phyloP scores from a whole-genome alignment of 352 stramenopile species.

The Blastocystis sp. region DNA sequence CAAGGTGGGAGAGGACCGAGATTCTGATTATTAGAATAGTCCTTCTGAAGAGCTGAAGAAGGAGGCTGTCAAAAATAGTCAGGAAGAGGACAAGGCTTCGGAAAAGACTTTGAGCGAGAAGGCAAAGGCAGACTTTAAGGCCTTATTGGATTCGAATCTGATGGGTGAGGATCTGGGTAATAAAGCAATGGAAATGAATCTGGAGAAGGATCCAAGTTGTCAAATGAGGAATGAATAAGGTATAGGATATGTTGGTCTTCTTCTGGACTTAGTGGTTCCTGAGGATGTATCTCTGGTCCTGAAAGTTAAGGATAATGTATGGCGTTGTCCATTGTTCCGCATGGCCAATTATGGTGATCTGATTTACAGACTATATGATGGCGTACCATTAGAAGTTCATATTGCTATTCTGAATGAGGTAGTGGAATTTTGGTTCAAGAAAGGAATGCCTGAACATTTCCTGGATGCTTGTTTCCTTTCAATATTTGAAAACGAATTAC shows the following conservation, averaged over 20 bases:
- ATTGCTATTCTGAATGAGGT: constrained; percentile 28
- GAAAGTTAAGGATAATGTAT: background rate
- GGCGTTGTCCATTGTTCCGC: constrained; percentile 1
- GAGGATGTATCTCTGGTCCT: background rate
- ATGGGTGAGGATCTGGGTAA: constrained; percentile 24
- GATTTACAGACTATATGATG: constrained; percentile 3
- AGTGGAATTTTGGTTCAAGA: constrained; percentile 5
- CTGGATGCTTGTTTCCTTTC: constrained; percentile 38
- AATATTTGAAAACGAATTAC: constrained; percentile 24
- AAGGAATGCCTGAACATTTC: background rate
- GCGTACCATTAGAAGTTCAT: background rate
- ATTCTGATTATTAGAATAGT: background rate
- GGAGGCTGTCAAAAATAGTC: background rate
- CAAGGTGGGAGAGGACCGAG: background rate
- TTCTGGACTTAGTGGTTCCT: constrained; percentile 32
- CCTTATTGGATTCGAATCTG: background rate
- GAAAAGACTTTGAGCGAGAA: background rate
- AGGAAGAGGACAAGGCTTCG: background rate
- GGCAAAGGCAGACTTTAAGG: background rate
- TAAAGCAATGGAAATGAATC: background rate
- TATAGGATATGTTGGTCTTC: background rate
- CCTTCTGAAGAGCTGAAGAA: background rate
- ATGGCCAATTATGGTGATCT: background rate
- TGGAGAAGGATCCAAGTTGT: constrained; percentile 5
- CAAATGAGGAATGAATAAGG: background rate